A percentile compares a stretch with the other conserved stretches of the same genome.
phyloP scores from a whole-genome alignment of 441 rosid species.

The Eutrema salsugineum region DNA sequence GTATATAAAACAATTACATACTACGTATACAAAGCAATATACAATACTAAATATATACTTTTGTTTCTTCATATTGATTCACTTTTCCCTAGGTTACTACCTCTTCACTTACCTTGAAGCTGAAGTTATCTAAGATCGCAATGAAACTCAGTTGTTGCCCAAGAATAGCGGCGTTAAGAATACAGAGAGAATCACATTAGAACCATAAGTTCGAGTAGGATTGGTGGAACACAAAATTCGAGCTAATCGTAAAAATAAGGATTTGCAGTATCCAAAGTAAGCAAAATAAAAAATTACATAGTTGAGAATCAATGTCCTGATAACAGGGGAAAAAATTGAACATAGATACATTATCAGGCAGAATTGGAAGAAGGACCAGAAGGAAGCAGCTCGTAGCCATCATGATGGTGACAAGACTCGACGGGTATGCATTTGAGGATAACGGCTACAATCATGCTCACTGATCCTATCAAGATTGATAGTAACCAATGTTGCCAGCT shows the following conservation, averaged over 20 bases:
- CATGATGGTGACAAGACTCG: slow-evolving; percentile 43
- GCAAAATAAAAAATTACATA: neutral
- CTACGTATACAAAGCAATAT: too few relatives aligned
- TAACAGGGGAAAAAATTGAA: neutral
- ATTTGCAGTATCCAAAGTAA: neutral
- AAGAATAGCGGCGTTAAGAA: neutral
- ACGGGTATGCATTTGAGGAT: slow-evolving; percentile 74
- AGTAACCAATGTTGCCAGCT: slow-evolving; percentile 75
- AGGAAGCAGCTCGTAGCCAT: slow-evolving; percentile 66
- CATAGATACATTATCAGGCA: slow-evolving; percentile 10
- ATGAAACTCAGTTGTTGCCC: neutral
- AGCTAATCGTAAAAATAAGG: neutral
- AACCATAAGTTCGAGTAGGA: neutral
- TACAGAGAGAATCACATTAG: neutral
- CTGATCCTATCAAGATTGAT: slow-evolving; percentile 57
- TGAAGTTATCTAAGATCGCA: neutral
- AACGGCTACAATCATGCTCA: slow-evolving; percentile 64
- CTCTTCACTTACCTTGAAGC: neutral
- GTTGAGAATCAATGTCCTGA: neutral
- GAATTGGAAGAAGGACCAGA: slow-evolving; percentile 43
- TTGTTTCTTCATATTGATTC: neutral
- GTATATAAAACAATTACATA: too few relatives aligned
- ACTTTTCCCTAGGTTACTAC: neutral
- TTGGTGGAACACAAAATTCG: neutral
- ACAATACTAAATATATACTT: neutral